Evolutionary conservation across 164 flowering plant species (phyloP).

Genomic region (Taxillus chinensis): DNA sequence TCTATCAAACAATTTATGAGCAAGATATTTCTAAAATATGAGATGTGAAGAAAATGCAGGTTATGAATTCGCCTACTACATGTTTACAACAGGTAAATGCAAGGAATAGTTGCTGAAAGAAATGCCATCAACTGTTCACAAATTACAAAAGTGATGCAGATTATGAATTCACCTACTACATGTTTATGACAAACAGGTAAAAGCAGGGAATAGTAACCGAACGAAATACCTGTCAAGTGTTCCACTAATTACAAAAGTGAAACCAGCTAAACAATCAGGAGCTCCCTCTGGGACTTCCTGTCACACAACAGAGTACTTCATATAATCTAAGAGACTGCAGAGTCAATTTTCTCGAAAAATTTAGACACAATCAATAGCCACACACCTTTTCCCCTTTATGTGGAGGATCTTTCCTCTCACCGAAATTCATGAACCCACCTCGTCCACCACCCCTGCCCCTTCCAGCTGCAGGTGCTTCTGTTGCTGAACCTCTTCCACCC

Average conservation of each 20-base stretch:
- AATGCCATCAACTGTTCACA: conserved; percentile 96
- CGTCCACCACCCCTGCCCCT: conserved; percentile 88
- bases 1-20: too few species aligned
- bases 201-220: too few species aligned
- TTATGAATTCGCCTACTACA: too few species aligned
- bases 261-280: conserved; percentile 71
- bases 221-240: conserved; percentile 85
- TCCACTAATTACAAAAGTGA: conserved; percentile 95
- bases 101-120: background rate
- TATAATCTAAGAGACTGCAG: conserved; percentile 1
- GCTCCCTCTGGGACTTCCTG: conserved; percentile 98
- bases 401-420: conserved; percentile 96
- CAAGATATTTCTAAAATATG: too few species aligned
- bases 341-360: background rate
- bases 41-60: too few species aligned
- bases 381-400: conserved; percentile 92
- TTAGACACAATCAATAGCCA: background rate
- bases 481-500: conserved; percentile 42
- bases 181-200: too few species aligned
- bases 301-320: conserved; percentile 8
- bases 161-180: too few species aligned
- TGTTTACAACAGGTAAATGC: too few species aligned
- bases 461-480: conserved; percentile 30
- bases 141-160: conserved; percentile 62
- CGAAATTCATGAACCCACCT: conserved; percentile 90